Evolutionary conservation across 768 basidiomycete genomes (phyloP).

Genomic region (Porphyrellus cyaneotinctus): DNA sequence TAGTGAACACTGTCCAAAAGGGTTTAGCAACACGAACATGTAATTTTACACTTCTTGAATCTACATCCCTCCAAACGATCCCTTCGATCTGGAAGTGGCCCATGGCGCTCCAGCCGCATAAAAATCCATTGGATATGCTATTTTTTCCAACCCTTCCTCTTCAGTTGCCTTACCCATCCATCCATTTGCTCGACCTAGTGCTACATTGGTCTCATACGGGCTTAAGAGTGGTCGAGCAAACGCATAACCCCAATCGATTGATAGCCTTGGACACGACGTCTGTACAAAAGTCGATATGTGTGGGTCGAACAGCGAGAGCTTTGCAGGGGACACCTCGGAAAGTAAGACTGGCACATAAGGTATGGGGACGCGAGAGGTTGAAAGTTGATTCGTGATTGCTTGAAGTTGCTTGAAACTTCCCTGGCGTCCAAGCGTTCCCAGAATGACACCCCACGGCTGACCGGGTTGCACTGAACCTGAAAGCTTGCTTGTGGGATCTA

Average conservation of each 20-base stretch:
- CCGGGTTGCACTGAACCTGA: constrained; percentile 12
- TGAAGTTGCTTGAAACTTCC: constrained; percentile 88
- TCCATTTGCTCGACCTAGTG: constrained; percentile 57
- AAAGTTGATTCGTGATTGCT: constrained; percentile 73
- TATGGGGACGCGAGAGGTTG: constrained; percentile 48
- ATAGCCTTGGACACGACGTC: constrained; percentile 93
- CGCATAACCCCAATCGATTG: constrained; percentile 99
- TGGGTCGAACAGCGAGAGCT: constrained; percentile 77
- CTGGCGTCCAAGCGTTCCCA: constrained; percentile 93
- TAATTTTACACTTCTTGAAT: neutral
- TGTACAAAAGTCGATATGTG: constrained; percentile 90
- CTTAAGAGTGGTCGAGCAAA: constrained; percentile 85
- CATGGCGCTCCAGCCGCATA: constrained; percentile 79
- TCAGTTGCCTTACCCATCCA: constrained; percentile 53
- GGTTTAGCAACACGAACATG: neutral
- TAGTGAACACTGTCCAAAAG: no score
- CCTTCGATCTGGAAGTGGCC: constrained; percentile 62
- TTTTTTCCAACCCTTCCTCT: constrained; percentile 14
- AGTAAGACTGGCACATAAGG: constrained; percentile 89
- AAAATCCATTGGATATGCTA: constrained; percentile 93
- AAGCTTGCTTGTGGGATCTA: constrained; percentile 15
- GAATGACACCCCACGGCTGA: constrained; percentile 79
- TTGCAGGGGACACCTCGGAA: constrained; percentile 95
- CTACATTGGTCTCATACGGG: constrained; percentile 91
- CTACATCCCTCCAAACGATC: constrained; percentile 34